A percentile compares a stretch with the other conserved stretches of the same genome.
Conservation (phyloP, 805 yeast genomes). For the Pichia nakasei region DNA sequence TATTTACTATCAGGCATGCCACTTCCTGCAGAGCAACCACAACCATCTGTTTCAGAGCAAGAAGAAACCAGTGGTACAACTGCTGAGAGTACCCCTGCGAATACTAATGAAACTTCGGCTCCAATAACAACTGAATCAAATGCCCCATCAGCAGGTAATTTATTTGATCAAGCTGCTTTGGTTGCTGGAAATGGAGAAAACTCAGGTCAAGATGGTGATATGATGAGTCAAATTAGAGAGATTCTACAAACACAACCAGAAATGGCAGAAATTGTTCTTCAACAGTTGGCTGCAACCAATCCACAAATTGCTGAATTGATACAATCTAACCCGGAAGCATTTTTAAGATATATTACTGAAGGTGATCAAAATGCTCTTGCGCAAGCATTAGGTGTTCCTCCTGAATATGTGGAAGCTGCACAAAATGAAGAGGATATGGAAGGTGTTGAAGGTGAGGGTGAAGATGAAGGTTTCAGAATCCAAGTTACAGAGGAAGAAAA, state of each 20-base stretch:
- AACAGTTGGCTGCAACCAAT: conserved; percentile 68
- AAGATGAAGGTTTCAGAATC: conserved; percentile 33
- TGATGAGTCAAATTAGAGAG: conserved; percentile 55
- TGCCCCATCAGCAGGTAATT: conserved; percentile 25
- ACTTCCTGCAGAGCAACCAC: conserved; percentile 11
- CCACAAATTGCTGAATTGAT: conserved; percentile 80
- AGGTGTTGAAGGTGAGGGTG: conserved; percentile 30
- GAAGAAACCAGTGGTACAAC: conserved; percentile 15
- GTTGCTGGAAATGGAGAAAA: conserved; percentile 27
- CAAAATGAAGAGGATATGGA: conserved; percentile 24
- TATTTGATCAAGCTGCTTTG: conserved; percentile 46
- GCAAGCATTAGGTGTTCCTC: conserved; percentile 32
- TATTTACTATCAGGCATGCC: conserved; percentile 76
- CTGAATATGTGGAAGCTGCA: conserved; percentile 28
- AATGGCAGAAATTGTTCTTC: conserved; percentile 73
- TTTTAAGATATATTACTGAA: conserved; percentile 62
- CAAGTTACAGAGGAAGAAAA: conserved; percentile 74
- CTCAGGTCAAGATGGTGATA: conserved; percentile 23
- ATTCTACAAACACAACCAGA: conserved; percentile 82
- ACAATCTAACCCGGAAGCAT: conserved; percentile 83
- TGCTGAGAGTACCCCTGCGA: conserved; percentile 30
- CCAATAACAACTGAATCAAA: conserved; percentile 1
- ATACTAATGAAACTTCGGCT: conserved; percentile 17
- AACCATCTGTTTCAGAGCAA: conserved; percentile 18
- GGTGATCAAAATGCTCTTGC: conserved; percentile 50